Conservation (phyloP, 345 rosid species). For the Euphorbia peplus region DNA sequence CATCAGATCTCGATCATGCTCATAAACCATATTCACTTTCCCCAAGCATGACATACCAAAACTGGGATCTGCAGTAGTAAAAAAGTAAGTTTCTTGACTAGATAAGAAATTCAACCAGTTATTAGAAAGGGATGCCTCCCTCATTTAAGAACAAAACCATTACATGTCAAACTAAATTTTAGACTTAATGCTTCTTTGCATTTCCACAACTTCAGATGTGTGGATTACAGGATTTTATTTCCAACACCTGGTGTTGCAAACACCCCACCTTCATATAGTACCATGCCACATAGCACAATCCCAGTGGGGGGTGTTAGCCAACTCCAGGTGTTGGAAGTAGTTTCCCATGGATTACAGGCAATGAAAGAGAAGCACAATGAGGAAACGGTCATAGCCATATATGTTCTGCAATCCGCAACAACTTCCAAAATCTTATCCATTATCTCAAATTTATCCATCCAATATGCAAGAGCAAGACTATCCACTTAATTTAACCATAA, state of each 20-base stretch:
- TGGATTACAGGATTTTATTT: not conserved
- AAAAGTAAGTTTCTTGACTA: not conserved
- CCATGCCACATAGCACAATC: too few relatives aligned
- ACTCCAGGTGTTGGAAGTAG: too few relatives aligned
- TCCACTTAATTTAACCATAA: not conserved
- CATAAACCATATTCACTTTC: slow-evolving; percentile 60
- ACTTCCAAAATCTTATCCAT: too few relatives aligned
- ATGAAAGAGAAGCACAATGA: not conserved
- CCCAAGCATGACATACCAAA: slow-evolving; percentile 79
- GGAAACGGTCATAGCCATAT: not conserved
- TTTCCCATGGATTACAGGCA: not conserved
- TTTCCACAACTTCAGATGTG: not conserved
- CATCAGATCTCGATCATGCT: slow-evolving; percentile 77
- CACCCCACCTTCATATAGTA: too few relatives aligned
- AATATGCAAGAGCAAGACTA: not conserved
- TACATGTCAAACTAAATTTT: too few relatives aligned
- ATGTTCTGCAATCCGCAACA: not conserved
- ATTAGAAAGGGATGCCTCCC: too few relatives aligned
- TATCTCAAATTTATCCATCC: not conserved
- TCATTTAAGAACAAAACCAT: too few relatives aligned
- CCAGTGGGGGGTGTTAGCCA: too few relatives aligned
- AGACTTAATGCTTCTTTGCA: not conserved
- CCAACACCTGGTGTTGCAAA: too few relatives aligned
- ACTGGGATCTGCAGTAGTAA: slow-evolving; percentile 53
- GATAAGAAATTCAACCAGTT: not conserved